Evolutionary conservation across 139 green algal species (phyloP), one percentile per base, ranked within the genome.

Genomic region (Asterochloris sp.): DNA sequence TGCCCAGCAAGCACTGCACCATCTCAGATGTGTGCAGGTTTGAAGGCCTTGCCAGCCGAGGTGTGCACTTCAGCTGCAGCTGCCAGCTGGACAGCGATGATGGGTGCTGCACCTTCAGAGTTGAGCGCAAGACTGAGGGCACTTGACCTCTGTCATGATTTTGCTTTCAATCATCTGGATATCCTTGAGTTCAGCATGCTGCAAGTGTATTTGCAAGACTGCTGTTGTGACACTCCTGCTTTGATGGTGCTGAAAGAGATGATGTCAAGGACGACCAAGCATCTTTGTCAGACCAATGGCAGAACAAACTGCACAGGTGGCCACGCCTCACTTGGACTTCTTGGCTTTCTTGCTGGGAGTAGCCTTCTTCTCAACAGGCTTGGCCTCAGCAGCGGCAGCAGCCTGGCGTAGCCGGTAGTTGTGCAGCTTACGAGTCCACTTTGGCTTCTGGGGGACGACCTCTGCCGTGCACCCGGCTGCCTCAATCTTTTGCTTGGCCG

Each of bases 401-500:
- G 67, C 83, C 12, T 67, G 69, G 16, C 79, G 76, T 23, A 68
- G 75, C 64, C 89, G 80, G 62, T 84, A 69, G 78, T 85, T 87
- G 73, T 94, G 88, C 83, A 82, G 83, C 77, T 85, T 80, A 19
- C 87, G 85, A 1, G 89, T 97, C 96, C 96, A 99, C 87, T 95
- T 98, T 14, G 76, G 15, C 78, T 90, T 91, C 63, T 73, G 69
- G 8, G 89, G 76, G 75, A 95, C 82, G 54, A 91, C 73, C 71
- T 91, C 89, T 11, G 84, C 86, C 67, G 85, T 93, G 64, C 95
- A 95, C 29, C 96, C 96, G 9, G 95, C 95, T 14, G 89, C 90
- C 85, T 95, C 92, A 62, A 99, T 96, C 94, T 97, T 98, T 47
- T 87, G 86, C 62, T 83, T 85, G 19, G 97, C 97, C 10, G 86